A percentile compares a stretch with the other conserved stretches of the same genome.
Evolutionary conservation across 148 eudicot genomes (phyloP).

Genomic region (Cornus suecica): DNA sequence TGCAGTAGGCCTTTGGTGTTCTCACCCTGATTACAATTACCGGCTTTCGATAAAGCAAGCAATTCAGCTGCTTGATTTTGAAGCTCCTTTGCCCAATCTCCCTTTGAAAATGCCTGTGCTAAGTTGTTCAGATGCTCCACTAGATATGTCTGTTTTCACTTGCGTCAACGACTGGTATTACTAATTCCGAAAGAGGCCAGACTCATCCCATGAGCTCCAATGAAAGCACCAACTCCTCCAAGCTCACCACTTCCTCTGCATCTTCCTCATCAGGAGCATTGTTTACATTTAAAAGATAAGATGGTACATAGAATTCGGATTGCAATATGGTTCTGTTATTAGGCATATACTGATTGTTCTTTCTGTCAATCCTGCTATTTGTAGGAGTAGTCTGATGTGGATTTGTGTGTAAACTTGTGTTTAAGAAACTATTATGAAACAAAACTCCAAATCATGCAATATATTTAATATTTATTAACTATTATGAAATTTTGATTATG

Average conservation of each 20-base stretch:
- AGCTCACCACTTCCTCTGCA: neutral
- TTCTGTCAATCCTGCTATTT: neutral
- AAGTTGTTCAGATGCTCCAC: neutral
- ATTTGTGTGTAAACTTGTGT: neutral
- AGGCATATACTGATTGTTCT: neutral
- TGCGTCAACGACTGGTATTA: neutral
- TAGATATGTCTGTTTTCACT: neutral
- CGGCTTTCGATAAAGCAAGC: conserved; percentile 15
- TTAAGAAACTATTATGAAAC: no score
- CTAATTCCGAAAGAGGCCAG: neutral
- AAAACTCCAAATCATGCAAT: no score
- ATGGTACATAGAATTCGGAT: neutral
- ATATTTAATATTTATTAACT: no score
- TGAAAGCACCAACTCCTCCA: neutral
- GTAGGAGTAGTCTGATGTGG: no score
- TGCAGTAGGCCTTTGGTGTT: conserved; percentile 13
- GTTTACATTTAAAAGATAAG: neutral
- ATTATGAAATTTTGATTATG: no score
- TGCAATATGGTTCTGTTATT: neutral
- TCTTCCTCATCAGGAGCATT: neutral
- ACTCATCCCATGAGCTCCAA: neutral
- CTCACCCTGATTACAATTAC: conserved; percentile 10
- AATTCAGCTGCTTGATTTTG: conserved; percentile 9
- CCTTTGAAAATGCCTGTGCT: neutral
- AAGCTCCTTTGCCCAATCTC: conserved; percentile 15